Conservation (phyloP, 441 rosid species). For the Aleurites moluccanus region DNA sequence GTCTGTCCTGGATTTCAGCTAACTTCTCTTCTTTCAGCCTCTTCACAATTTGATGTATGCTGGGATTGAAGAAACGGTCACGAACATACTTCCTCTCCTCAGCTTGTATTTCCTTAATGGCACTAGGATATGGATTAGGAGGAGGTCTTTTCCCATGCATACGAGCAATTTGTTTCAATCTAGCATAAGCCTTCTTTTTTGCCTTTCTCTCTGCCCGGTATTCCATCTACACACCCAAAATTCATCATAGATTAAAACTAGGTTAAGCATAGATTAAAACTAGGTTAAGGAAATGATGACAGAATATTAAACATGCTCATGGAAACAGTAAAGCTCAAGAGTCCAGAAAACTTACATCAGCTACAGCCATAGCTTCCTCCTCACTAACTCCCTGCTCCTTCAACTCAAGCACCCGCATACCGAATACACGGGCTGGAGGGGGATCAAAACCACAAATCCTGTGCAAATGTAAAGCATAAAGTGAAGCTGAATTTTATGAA, state of each 20-base stretch:
- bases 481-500: background rate
- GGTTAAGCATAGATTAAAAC: background rate
- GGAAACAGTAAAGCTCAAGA: background rate
- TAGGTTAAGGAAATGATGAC: background rate
- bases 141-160: constrained; percentile 67
- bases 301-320: background rate
- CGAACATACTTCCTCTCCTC: constrained; percentile 47
- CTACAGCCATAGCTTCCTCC: constrained; percentile 71
- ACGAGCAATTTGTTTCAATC: constrained; percentile 58
- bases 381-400: constrained; percentile 68
- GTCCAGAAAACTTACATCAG: constrained; percentile 54
- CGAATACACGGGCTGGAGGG: constrained; percentile 67
- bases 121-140: constrained; percentile 70
- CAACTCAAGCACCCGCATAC: constrained; percentile 65
- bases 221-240: constrained; percentile 52
- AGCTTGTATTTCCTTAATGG: constrained; percentile 55
- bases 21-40: constrained; percentile 61
- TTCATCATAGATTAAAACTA: too few species aligned
- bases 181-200: constrained; percentile 60
- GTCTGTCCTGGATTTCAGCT: constrained; percentile 38
- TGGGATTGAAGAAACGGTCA: constrained; percentile 46
- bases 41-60: constrained; percentile 38
- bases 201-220: constrained; percentile 55
- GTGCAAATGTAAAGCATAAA: constrained; percentile 17
- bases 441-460: constrained; percentile 63